Conservation (phyloP, 164 flowering plant genomes). For the Kingdonia uniflora region DNA sequence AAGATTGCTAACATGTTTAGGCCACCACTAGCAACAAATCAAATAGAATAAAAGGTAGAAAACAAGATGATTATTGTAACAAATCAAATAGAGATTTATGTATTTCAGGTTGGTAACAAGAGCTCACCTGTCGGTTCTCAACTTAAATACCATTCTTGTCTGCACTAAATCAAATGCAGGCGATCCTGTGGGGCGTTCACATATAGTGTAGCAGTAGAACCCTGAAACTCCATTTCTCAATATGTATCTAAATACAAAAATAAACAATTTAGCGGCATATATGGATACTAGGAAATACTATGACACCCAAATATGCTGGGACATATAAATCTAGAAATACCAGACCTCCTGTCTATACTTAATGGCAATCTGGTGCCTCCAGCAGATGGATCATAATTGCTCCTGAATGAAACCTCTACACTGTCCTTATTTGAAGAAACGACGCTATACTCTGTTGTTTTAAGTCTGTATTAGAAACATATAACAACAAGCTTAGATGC, state of each 20-base stretch:
- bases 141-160: constrained; percentile 38
- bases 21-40: too few relatives aligned
- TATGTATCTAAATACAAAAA: constrained; percentile 25
- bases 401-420: constrained; percentile 41
- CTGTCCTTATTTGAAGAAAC: constrained; percentile 17
- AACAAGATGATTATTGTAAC: too few relatives aligned
- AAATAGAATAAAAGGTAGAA: too few relatives aligned
- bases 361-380: constrained; percentile 26
- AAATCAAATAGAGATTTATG: too few relatives aligned
- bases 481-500: neutral
- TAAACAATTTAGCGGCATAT: neutral
- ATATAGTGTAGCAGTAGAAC: constrained; percentile 40
- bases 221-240: constrained; percentile 41
- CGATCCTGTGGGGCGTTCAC: constrained; percentile 27
- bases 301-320: neutral
- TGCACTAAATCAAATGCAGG: constrained; percentile 39
- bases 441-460: constrained; percentile 26
- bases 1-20: too few relatives aligned
- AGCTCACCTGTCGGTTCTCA: constrained; percentile 32
- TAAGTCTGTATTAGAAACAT: constrained; percentile 19
- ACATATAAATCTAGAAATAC: too few relatives aligned
- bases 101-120: too few relatives aligned
- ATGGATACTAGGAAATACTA: neutral
- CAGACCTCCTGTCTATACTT: constrained; percentile 39
- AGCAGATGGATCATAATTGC: constrained; percentile 22